phyloP scores from a whole-genome alignment of 495 filamentous ascomycete species.

The Penicillium tannophilum region DNA sequence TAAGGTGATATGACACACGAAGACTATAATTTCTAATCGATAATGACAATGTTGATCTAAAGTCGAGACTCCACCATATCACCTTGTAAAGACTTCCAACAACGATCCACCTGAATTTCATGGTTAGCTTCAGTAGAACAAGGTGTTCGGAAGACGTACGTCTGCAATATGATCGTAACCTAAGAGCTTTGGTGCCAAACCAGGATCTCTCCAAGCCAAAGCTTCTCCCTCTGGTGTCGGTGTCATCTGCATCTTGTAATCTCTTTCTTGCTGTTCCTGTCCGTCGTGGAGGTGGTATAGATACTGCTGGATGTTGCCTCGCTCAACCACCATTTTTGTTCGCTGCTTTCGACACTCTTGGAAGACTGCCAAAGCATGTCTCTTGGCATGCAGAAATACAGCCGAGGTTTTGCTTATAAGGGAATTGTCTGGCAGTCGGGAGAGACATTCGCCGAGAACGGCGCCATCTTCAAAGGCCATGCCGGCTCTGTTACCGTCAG shows the following conservation, averaged over 20 bases:
- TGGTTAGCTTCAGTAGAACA: background rate
- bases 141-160: conserved; percentile 16
- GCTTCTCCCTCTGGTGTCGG: conserved; percentile 47
- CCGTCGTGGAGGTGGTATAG: conserved; percentile 56
- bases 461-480: conserved; percentile 54
- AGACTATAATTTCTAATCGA: background rate
- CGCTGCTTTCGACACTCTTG: conserved; percentile 48
- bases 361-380: conserved; percentile 45
- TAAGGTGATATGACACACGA: background rate
- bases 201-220: conserved; percentile 50
- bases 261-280: conserved; percentile 48
- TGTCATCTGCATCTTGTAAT: conserved; percentile 46
- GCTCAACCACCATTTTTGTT: conserved; percentile 46
- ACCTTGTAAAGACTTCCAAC: conserved; percentile 13
- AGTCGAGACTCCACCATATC: conserved; percentile 21
- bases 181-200: conserved; percentile 42
- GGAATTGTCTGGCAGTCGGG: conserved; percentile 34
- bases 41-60: conserved; percentile 10
- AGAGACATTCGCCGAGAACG: conserved; percentile 50
- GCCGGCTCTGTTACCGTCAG: conserved; percentile 37
- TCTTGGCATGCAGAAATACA: conserved; percentile 32
- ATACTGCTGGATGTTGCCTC: conserved; percentile 51
- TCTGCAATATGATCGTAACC: conserved; percentile 48
- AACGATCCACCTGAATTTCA: conserved; percentile 16
- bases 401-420: conserved; percentile 27